Evolutionary conservation across 164 flowering plant genomes (phyloP).

Genomic region (Magnolia changhungtana): DNA sequence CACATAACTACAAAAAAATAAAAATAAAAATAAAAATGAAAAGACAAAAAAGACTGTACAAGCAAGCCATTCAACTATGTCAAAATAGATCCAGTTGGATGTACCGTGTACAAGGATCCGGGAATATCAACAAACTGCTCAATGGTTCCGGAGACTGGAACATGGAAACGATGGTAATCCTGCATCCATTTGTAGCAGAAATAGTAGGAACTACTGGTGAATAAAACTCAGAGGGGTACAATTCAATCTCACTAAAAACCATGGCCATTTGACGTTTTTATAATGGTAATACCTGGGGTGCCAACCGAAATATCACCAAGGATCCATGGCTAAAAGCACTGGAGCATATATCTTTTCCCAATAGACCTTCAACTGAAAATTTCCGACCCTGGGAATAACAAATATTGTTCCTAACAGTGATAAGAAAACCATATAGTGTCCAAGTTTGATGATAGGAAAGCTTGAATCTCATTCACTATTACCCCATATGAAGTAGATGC

Average conservation of each 20-base stretch:
- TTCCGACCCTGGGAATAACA: constrained; percentile 60
- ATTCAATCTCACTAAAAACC: not conserved
- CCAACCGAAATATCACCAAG: constrained; percentile 94
- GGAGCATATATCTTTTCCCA: constrained; percentile 57
- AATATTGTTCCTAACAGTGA: not conserved
- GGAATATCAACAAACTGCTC: constrained; percentile 66
- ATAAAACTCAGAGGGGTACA: not conserved
- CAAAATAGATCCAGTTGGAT: constrained; percentile 12
- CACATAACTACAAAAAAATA: constrained; percentile 7
- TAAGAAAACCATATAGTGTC: not conserved
- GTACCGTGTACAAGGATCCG: constrained; percentile 84
- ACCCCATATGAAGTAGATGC: not conserved
- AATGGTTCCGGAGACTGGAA: constrained; percentile 79
- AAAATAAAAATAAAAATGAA: not conserved
- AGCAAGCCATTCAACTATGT: not conserved
- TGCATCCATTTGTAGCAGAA: constrained; percentile 26
- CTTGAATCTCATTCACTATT: not conserved
- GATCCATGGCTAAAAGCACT: constrained; percentile 58
- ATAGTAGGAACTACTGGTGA: not conserved
- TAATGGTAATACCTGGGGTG: constrained; percentile 73
- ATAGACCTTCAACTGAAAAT: constrained; percentile 85
- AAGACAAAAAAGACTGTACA: not conserved
- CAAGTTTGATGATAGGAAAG: not conserved
- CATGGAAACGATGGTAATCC: constrained; percentile 97
- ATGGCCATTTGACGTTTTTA: not conserved